Evolutionary conservation across 768 basidiomycete species (phyloP), one percentile per base, ranked within the genome.

Genomic region (Amanita polypyramis): DNA sequence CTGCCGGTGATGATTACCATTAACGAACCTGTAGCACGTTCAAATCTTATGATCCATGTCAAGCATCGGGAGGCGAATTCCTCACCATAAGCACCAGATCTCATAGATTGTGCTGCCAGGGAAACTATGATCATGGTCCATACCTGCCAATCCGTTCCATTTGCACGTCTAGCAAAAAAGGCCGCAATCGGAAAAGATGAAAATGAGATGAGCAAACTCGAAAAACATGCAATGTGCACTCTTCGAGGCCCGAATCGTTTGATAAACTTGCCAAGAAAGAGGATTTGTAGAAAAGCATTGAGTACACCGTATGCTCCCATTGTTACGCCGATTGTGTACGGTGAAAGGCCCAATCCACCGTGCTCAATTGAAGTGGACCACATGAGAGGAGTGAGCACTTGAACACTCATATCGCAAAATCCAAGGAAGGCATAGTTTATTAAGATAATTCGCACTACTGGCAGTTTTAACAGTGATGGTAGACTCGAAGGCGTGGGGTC

Each of bases 281-380:
- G 62, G 17, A 76, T 53, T 57, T 80, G 78, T 49, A 79, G 59
- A 27, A 73, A 29, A 4, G 74, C 79, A 49, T 74, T 79, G 41
- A 70, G 51, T n/a, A 77, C 56, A 6, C 80, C 80, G 50, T 68
- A 75, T 1, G 59, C 47, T 8, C 74, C 69, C 47, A 79, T 65
- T 43, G 78, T 72, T 14, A 64, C 61, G 12, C 81, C 81, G 21
- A 84, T 82, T 5, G 56, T 54, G 17, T 68, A 68, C 3, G 79
- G 72, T 25, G 68, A 59, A 32, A 80, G 62, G 10, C 77, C 77
- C 17, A 82, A 68, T 0, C 80, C 81, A 12, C 81, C 80, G 2
- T 71, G 58, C 6, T 60, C 57, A 39, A 75, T 59, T 1, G 82
- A 75, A 0, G 78, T 78, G 21, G 76, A 73, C 48, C 60, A 65